phyloP scores from a whole-genome alignment of 192 early-diverging fungal species.

The Linnemannia zychae region DNA sequence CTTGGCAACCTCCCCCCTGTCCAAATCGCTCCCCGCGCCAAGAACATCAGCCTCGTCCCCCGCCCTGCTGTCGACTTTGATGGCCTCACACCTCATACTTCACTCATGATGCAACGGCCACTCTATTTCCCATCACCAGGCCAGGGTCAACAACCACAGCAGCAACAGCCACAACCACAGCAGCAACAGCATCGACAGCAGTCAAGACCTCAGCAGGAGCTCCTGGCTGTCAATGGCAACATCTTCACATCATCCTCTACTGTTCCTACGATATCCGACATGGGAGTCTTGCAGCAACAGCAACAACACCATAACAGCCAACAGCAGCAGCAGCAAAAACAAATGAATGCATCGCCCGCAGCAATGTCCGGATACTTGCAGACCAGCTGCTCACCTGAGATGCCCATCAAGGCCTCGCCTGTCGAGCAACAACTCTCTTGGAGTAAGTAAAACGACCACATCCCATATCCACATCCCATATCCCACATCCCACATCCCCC shows the following conservation, averaged over 20 bases:
- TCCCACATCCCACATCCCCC: background rate
- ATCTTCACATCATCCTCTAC: constrained; percentile 35
- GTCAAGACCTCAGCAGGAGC: constrained; percentile 4
- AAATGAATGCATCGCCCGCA: constrained; percentile 19
- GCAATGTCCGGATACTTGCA: constrained; percentile 27
- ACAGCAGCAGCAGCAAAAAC: constrained; percentile 6
- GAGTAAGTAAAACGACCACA: constrained; percentile 25
- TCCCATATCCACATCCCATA: background rate
- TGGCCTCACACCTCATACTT: constrained; percentile 20
- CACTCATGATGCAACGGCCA: constrained; percentile 13
- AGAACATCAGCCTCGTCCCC: constrained; percentile 38
- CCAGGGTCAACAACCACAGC: constrained; percentile 15
- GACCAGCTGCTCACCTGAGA: constrained; percentile 46
- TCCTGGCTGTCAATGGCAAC: constrained; percentile 30
- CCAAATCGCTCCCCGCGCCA: constrained; percentile 45
- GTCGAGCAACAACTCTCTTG: constrained; percentile 49
- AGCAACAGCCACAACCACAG: constrained; percentile 18
- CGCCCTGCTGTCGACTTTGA: constrained; percentile 33
- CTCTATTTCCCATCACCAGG: background rate
- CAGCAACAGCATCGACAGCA: constrained; percentile 36
- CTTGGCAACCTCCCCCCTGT: constrained; percentile 50
- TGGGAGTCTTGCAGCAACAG: constrained; percentile 12
- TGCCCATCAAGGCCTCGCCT: constrained; percentile 52
- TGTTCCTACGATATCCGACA: constrained; percentile 29
- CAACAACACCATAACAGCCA: constrained; percentile 12